Percentiles rank a stretch among this genome's conserved stretches.
These are phyloP conservation scores for Ambrosiella cleistominuta DNA, from an alignment of 2,329 filamentous ascomycete species.

Conservation along the genomic window DNA sequence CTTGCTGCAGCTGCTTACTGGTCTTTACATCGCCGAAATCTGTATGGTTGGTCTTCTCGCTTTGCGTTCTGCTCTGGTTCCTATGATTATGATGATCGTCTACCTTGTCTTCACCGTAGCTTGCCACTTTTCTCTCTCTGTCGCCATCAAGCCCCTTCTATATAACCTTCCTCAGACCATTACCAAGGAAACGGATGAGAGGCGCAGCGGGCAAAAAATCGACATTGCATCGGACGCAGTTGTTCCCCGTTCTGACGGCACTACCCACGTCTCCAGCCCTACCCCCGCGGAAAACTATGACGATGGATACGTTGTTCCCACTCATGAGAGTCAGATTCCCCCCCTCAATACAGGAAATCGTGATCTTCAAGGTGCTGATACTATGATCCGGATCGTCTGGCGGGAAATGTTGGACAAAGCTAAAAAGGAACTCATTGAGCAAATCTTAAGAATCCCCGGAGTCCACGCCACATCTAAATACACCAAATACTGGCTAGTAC, in stretches of 20 bases:
- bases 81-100: slow-evolving; percentile 57
- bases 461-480: slow-evolving; percentile 17
- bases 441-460: slow-evolving; percentile 14
- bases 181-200: slow-evolving; percentile 25
- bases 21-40: slow-evolving; percentile 65
- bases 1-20: slow-evolving; percentile 67
- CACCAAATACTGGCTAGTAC: slow-evolving; percentile 16
- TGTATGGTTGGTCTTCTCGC: slow-evolving; percentile 76
- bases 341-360: slow-evolving; percentile 17
- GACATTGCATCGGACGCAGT: slow-evolving; percentile 13
- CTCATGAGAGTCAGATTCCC: slow-evolving; percentile 11
- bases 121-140: slow-evolving; percentile 56
- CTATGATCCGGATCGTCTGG: slow-evolving; percentile 19
- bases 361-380: slow-evolving; percentile 23
- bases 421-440: slow-evolving; percentile 18
- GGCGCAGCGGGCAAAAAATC: slow-evolving; percentile 6
- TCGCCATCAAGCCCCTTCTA: slow-evolving; percentile 58
- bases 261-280: background rate
- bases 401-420: slow-evolving; percentile 14
- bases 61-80: slow-evolving; percentile 47
- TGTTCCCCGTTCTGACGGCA: background rate
- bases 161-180: slow-evolving; percentile 65
- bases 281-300: slow-evolving; percentile 4
- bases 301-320: slow-evolving; percentile 16
- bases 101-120: slow-evolving; percentile 60